Percentiles rank a stretch among this genome's conserved stretches.
Conservation (phyloP, 169 alveolate genomes). For the Plasmodium knowlesi region DNA sequence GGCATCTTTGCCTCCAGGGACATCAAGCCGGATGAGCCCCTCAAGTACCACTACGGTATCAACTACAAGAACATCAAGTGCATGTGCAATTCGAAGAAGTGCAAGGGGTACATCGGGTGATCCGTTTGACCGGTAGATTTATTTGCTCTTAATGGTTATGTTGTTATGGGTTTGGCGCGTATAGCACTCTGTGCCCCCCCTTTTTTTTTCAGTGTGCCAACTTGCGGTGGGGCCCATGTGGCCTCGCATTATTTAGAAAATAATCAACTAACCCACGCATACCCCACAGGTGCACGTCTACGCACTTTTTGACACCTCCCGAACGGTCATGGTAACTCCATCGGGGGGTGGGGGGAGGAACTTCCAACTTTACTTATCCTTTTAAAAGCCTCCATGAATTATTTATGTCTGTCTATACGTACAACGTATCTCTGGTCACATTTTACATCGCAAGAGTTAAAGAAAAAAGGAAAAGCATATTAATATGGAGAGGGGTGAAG, state of each 20-base stretch:
- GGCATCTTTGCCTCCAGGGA: constrained; percentile 84
- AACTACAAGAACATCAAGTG: constrained; percentile 81
- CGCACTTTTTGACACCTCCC: background rate
- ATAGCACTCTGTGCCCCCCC: background rate
- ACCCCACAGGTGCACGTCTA: no score
- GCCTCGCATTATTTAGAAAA: no score
- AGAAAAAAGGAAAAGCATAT: background rate
- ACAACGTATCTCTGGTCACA: background rate
- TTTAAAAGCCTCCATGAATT: background rate
- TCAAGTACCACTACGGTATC: constrained; percentile 84
- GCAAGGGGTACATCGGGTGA: constrained; percentile 83
- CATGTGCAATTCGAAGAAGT: constrained; percentile 80
- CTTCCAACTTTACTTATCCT: background rate
- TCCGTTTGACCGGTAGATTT: background rate
- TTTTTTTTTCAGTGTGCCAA: background rate
- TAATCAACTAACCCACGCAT: no score
- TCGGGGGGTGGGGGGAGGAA: background rate
- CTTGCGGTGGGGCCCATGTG: background rate
- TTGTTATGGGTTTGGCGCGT: background rate
- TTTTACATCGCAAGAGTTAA: background rate
- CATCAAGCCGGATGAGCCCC: constrained; percentile 84
- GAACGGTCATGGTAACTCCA: background rate
- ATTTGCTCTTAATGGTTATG: background rate
- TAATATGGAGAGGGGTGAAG: background rate
- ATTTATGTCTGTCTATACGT: background rate